Conservation (phyloP, 73 alveolate genomes). For the Paraurostyla sp. region DNA sequence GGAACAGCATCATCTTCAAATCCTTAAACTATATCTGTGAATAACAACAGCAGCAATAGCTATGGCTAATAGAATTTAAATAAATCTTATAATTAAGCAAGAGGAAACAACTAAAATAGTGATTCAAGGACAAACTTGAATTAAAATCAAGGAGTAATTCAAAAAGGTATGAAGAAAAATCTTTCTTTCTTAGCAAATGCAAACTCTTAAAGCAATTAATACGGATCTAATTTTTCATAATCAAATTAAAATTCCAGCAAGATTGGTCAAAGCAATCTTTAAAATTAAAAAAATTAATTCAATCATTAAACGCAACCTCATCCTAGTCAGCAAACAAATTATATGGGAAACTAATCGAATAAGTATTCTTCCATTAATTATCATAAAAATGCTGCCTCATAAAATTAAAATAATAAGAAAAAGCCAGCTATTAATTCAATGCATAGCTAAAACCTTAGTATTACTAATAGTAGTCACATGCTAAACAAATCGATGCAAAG, state of each 20-base stretch:
- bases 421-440: too few relatives aligned
- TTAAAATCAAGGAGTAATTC: not conserved
- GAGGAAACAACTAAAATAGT: not conserved
- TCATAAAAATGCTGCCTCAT: too few relatives aligned
- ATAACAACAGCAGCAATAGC: not conserved
- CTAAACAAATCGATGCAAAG: not conserved
- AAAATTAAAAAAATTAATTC: too few relatives aligned
- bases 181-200: conserved; percentile 13
- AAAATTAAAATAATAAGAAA: too few relatives aligned
- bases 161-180: conserved; percentile 30
- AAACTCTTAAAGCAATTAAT: not conserved
- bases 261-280: not conserved
- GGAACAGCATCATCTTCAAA: not conserved
- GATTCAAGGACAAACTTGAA: too few relatives aligned
- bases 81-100: not conserved
- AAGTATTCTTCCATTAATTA: too few relatives aligned
- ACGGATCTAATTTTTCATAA: too few relatives aligned
- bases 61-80: not conserved
- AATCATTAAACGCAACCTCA: too few relatives aligned
- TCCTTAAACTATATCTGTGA: not conserved
- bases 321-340: too few relatives aligned
- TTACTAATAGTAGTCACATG: not conserved
- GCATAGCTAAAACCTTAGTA: conserved; percentile 27
- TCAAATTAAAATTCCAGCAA: too few relatives aligned
- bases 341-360: too few relatives aligned